Evolutionary conservation across 139 green algal genomes (phyloP).

Genomic region (Chlamydomonas sp.): DNA sequence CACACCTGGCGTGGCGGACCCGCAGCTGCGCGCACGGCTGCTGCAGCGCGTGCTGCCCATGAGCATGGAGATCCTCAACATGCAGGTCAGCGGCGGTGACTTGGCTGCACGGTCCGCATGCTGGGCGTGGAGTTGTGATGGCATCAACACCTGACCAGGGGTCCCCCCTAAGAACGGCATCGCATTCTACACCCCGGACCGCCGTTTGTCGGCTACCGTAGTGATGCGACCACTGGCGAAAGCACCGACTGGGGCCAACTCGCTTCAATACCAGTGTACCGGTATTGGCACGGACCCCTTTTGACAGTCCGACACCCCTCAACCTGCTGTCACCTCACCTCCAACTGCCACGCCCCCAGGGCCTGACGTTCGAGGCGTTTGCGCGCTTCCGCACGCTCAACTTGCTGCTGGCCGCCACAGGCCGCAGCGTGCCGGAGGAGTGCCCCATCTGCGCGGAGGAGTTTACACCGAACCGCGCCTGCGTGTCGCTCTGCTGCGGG

Average conservation of each 20-base stretch:
- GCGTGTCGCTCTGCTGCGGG: slow-evolving; percentile 15
- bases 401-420: neutral
- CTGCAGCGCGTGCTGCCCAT: slow-evolving; percentile 30
- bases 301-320: neutral
- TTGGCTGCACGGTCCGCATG: neutral
- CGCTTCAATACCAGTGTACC: neutral
- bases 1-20: neutral
- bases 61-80: slow-evolving; percentile 29
- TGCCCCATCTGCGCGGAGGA: slow-evolving; percentile 16
- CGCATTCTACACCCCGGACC: too few species aligned
- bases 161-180: too few species aligned
- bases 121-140: too few species aligned
- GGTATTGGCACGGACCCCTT: neutral
- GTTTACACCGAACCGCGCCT: neutral
- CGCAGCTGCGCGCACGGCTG: neutral
- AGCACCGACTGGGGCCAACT: too few species aligned
- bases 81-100: neutral
- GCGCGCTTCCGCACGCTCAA: neutral
- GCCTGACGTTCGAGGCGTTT: slow-evolving; percentile 15
- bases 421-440: slow-evolving; percentile 4
- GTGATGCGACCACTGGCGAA: too few species aligned
- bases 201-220: too few species aligned
- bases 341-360: neutral
- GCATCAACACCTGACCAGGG: too few species aligned
- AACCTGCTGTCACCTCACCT: neutral